phyloP scores from a whole-genome alignment of 2,329 filamentous ascomycete genomes.

The Diaporthe aspalathi region DNA sequence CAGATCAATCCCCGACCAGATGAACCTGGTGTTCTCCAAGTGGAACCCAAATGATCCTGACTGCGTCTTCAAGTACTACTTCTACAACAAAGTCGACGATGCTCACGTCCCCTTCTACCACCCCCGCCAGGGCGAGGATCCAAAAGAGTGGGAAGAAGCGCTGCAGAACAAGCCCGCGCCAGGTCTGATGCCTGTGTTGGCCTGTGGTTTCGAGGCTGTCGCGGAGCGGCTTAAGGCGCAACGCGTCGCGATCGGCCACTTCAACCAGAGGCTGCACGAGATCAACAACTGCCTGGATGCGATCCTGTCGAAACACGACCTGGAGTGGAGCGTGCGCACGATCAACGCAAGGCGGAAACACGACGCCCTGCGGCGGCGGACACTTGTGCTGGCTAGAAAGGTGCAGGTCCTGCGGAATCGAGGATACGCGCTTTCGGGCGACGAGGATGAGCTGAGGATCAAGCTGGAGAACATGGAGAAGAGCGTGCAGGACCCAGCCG shows the following conservation, averaged over 20 bases:
- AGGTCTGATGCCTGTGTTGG: conserved; percentile 81
- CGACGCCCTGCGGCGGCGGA: conserved; percentile 77
- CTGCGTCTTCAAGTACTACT: conserved; percentile 84
- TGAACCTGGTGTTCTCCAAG: conserved; percentile 75
- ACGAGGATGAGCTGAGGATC: conserved; percentile 82
- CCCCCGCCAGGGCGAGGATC: conserved; percentile 76
- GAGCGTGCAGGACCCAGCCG: conserved; percentile 77
- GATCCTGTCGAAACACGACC: conserved; percentile 80
- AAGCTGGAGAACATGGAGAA: conserved; percentile 77
- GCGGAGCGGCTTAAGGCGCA: conserved; percentile 79
- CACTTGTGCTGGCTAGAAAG: conserved; percentile 79
- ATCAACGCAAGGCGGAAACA: conserved; percentile 80
- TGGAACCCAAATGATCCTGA: conserved; percentile 77
- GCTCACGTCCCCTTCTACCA: conserved; percentile 81
- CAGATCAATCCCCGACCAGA: conserved; percentile 80
- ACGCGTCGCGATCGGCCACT: conserved; percentile 74
- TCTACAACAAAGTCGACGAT: conserved; percentile 86
- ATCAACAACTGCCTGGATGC: conserved; percentile 80
- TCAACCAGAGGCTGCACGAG: conserved; percentile 79
- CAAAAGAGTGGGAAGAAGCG: conserved; percentile 85
- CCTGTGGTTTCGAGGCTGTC: conserved; percentile 78
- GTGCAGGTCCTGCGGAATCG: conserved; percentile 84
- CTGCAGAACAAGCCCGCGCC: conserved; percentile 81
- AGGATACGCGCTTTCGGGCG: conserved; percentile 82
- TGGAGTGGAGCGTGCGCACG: conserved; percentile 79